These are phyloP conservation scores for Salinomyces thailandicus DNA, from an alignment of 2,329 filamentous ascomycete species.

Conservation along the genomic window DNA sequence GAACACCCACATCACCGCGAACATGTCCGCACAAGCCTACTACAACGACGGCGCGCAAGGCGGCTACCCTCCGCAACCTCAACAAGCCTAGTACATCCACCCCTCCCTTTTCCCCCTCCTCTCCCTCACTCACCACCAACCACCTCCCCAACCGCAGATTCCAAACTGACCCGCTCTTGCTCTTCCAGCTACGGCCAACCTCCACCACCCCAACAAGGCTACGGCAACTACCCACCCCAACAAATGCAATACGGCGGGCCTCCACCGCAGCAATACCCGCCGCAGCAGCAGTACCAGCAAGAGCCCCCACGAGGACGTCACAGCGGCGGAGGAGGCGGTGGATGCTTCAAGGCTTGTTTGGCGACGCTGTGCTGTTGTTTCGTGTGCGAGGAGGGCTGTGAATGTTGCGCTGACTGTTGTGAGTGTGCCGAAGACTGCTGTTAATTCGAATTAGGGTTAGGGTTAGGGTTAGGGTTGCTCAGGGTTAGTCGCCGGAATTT, in stretches of 20 bases:
- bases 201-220: background rate
- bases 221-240: background rate
- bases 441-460: too few species aligned
- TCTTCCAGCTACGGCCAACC: background rate
- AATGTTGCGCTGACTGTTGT: constrained; percentile 51
- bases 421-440: constrained; percentile 1
- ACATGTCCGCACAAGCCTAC: constrained; percentile 1
- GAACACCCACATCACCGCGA: background rate
- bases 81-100: constrained; percentile 2
- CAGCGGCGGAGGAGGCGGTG: constrained; percentile 31
- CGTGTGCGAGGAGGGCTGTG: constrained; percentile 53
- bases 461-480: background rate
- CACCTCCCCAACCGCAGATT: too few species aligned
- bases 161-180: too few species aligned
- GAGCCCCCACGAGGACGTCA: constrained; percentile 18
- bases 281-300: constrained; percentile 15
- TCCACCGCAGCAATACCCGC: constrained; percentile 8
- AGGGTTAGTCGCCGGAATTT: too few species aligned
- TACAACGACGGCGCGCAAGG: background rate
- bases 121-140: background rate
- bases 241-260: constrained; percentile 1
- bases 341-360: constrained; percentile 44
- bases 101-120: background rate
- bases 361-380: constrained; percentile 53
- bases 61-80: background rate